These are phyloP conservation scores for Moringa oleifera DNA, from an alignment of 345 rosid genomes.

Conservation along the genomic window DNA sequence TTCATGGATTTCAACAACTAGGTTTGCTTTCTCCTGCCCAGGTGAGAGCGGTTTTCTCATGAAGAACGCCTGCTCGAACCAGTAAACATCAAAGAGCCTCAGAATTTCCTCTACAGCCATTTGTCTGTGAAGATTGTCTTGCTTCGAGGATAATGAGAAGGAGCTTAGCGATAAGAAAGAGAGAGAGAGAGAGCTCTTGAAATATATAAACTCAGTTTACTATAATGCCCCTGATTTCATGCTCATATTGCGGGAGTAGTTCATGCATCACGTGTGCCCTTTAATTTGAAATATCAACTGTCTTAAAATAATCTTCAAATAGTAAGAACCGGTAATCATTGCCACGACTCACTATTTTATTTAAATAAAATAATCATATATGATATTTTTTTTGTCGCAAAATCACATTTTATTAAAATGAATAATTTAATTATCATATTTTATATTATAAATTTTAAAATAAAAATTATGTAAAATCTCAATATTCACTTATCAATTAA, in stretches of 20 bases:
- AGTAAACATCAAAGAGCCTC: slow-evolving; percentile 35
- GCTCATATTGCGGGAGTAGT: background rate
- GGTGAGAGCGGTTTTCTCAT: slow-evolving; percentile 11
- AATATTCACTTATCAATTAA: too few relatives aligned
- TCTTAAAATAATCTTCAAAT: too few relatives aligned
- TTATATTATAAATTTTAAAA: too few relatives aligned
- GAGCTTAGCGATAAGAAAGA: background rate
- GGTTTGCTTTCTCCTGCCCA: slow-evolving; percentile 5
- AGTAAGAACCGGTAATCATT: too few relatives aligned
- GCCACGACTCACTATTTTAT: too few relatives aligned
- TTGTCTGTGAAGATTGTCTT: background rate
- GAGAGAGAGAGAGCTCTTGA: background rate
- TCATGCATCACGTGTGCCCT: background rate
- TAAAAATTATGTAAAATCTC: too few relatives aligned
- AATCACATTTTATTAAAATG: too few relatives aligned
- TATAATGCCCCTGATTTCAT: slow-evolving; percentile 16
- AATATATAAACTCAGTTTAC: background rate
- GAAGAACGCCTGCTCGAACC: slow-evolving; percentile 42
- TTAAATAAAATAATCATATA: too few relatives aligned
- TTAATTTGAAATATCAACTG: too few relatives aligned
- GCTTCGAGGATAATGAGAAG: background rate
- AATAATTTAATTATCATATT: too few relatives aligned
- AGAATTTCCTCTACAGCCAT: slow-evolving; percentile 41
- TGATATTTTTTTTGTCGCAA: too few relatives aligned
- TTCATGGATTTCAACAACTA: slow-evolving; percentile 12